Base-by-base conservation (phyloP, 129 eudicot genomes). In the Lactuca saligna region DNA sequence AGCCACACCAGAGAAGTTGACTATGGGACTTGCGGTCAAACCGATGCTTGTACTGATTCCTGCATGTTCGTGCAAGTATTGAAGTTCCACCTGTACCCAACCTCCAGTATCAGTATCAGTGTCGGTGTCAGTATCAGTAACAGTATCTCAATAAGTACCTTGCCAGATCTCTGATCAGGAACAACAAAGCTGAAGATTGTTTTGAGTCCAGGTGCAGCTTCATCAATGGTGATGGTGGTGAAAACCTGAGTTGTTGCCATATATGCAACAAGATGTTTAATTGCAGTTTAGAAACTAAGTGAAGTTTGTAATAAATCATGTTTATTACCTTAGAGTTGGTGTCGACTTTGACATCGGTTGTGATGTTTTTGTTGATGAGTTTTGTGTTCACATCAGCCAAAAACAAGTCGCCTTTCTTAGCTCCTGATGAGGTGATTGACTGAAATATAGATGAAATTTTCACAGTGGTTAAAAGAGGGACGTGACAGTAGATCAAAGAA, bases 1-100 rank as follows among this genome's bases (percentile, higher is more conserved):
- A 38, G 81, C 84, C 64, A 93, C 98, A 32, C 97, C 97, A 61
- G 98, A 83, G 72, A 93, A 89, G 86, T 89, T 89, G 72, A 93
- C 88, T 69, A 85, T 80, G 17, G 98, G 98, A 54, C 74, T 83
- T 15, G 98, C 95, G 41, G 95, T 84, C 65, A 93, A 69, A 17
- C 97, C 97, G 69, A 93, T 81, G 84, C 97, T 93, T 57, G 92
- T 85, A 58, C 85, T 81, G 57, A 89, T 81, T 54, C 93, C 93
- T 11, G 96, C 90, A 78, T 89, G 55, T 75, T 89, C 96, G 32
- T 89, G 96, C 72, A 86, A 66, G 77, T 89, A 89, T 71, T 86
- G 94, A 61, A 86, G 90, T 71, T 89, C 94, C 61, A 78, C 78
- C 96, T 89, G 81, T 61, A 57, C 49, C 13, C 2, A 57, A 74